Evolutionary conservation across 345 rosid species (phyloP).

Genomic region (Camelina hispida): DNA sequence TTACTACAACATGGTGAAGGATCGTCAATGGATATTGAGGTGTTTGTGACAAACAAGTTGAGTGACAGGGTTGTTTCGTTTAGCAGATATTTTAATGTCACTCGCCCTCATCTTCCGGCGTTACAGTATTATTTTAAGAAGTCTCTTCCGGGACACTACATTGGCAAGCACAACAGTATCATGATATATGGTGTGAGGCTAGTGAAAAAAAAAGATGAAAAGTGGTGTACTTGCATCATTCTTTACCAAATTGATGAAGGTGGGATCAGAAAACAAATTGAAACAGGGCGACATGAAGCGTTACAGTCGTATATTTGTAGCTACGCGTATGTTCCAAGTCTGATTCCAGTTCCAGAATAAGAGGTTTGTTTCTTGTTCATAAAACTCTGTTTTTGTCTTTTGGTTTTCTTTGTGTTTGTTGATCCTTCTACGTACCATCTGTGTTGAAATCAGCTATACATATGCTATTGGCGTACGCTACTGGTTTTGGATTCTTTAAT

Average conservation of each 20-base stretch:
- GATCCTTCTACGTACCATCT: neutral
- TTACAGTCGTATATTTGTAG: neutral
- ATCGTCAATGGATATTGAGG: neutral
- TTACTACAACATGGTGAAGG: neutral
- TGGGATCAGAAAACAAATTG: neutral
- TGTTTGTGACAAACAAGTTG: neutral
- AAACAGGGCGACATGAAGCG: neutral
- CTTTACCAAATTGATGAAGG: neutral
- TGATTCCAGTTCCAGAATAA: neutral
- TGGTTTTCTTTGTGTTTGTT: neutral
- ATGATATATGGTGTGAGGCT: neutral
- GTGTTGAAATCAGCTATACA: neutral
- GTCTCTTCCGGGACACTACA: neutral
- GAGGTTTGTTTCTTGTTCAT: neutral
- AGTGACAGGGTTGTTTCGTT: neutral
- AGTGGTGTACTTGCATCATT: neutral
- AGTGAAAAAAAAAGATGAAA: neutral
- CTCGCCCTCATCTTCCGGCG: neutral
- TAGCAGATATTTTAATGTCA: neutral
- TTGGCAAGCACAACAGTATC: neutral
- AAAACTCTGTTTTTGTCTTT: neutral
- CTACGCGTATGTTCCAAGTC: conserved; percentile 11
- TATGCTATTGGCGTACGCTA: neutral
- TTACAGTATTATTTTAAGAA: neutral
- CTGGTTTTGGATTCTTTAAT: neutral